Base-by-base conservation (phyloP, 2,329 filamentous ascomycete genomes). In the Exophiala mesophila region DNA sequence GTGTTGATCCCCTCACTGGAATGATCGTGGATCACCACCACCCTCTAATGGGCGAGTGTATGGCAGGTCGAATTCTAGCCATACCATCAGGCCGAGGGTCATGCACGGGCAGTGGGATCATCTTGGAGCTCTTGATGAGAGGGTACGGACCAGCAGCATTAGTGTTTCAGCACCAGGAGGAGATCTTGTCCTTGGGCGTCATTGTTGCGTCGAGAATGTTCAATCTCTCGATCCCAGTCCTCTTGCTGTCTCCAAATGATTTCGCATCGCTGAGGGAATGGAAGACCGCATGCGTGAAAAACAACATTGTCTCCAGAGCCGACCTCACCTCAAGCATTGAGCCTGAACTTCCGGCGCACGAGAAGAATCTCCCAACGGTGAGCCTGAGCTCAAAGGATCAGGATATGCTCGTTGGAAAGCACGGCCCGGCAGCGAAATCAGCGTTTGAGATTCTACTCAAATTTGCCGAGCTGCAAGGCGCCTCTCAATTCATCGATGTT, bases 81-180 rank as follows among this genome's bases (percentile, higher is more conserved):
- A 67, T 73, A 10, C 69, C 71, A 0, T 55, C 63, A 13, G 63
- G 70, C n/a, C 63, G 69, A 15, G 69, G 70, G 2, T 73, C 71
- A 5, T 73, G 69, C 30, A 62, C 66, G 0, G 71, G 69, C 0
- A 73, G 70, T 10, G 61, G 60, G 1, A 63, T 67, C 1, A 59
- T 73, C n/a, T 49, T 73, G 4, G 68, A 73, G 47, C 50, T 72
- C 0, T 35, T 74, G 0, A 55, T 72, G 2, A 66, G 65, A 13
- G 57, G 56, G 1, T 61, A 55, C 6, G 63, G 57, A 0, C 71
- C 69, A 0, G 51, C 45, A 3, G 70, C 62, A 0, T 41, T 74
- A 12, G 50, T 74, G 0, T 72, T 74, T 26, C 55, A 63, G 21
- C 50, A 62, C 2, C 49, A 50, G 1, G 69, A 73, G 29, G 56